phyloP scores from a whole-genome alignment of 2,329 filamentous ascomycete genomes.

The Arachnomyces sp. region DNA sequence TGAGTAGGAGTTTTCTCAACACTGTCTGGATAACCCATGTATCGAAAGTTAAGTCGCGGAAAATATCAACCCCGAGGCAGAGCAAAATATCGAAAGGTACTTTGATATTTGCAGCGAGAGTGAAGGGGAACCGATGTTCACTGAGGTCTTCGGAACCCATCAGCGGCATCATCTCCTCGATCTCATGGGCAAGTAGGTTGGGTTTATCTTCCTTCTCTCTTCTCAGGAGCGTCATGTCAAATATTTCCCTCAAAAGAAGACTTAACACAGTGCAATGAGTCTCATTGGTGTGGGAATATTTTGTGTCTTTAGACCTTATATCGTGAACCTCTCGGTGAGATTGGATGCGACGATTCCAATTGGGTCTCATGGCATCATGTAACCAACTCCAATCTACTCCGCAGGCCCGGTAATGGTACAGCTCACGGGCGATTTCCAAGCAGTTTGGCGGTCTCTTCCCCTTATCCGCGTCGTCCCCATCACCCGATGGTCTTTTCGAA shows the following conservation, averaged over 20 bases:
- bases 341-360: constrained; percentile 7
- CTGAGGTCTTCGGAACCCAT: constrained; percentile 13
- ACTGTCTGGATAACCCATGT: constrained; percentile 31
- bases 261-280: constrained; percentile 26
- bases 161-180: constrained; percentile 27
- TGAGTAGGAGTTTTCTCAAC: constrained; percentile 24
- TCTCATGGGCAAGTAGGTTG: constrained; percentile 25
- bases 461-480: background rate
- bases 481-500: constrained; percentile 6
- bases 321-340: background rate
- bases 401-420: constrained; percentile 25
- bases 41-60: constrained; percentile 29
- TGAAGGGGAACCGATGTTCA: constrained; percentile 23
- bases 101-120: constrained; percentile 27
- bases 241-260: constrained; percentile 27
- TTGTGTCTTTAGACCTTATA: background rate
- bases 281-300: constrained; percentile 23
- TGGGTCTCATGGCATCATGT: constrained; percentile 24
- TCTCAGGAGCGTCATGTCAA: constrained; percentile 28
- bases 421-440: constrained; percentile 18
- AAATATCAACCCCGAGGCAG: constrained; percentile 29
- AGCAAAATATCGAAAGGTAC: constrained; percentile 31
- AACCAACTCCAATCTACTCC: constrained; percentile 29
- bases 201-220: constrained; percentile 18
- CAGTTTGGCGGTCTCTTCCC: constrained; percentile 12